Evolutionary conservation across 2,329 filamentous ascomycete genomes (phyloP).

Genomic region (Macrophomina phaseolina): DNA sequence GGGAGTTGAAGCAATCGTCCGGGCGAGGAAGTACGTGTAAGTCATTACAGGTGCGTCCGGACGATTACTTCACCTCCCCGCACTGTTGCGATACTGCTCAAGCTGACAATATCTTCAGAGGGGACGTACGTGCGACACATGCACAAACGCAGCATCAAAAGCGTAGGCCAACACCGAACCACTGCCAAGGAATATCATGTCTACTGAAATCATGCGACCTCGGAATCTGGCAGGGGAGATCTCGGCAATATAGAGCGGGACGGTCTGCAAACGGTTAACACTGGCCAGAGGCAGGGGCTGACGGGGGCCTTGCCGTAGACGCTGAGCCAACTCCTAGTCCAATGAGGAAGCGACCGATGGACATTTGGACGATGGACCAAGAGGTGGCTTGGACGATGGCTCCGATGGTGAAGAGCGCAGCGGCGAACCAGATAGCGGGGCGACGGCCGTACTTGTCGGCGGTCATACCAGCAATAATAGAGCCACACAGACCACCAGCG

Average conservation of each 20-base stretch:
- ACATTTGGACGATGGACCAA: constrained; percentile 36
- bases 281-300: constrained; percentile 38
- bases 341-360: constrained; percentile 38
- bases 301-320: constrained; percentile 41
- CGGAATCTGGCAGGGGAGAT: constrained; percentile 40
- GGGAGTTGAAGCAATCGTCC: too few species aligned
- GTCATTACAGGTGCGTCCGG: constrained; percentile 32
- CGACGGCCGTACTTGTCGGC: constrained; percentile 43
- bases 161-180: constrained; percentile 43
- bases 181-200: constrained; percentile 42
- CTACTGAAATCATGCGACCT: constrained; percentile 47
- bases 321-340: constrained; percentile 39
- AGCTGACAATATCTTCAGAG: constrained; percentile 32
- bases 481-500: constrained; percentile 45
- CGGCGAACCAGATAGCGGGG: constrained; percentile 35
- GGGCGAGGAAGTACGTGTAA: too few species aligned
- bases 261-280: constrained; percentile 31
- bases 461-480: constrained; percentile 43
- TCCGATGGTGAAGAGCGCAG: constrained; percentile 35
- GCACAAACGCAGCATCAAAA: constrained; percentile 41
- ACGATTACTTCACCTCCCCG: constrained; percentile 55
- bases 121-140: constrained; percentile 40
- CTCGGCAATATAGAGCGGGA: constrained; percentile 35
- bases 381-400: constrained; percentile 39
- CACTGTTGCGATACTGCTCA: neutral